Conservation (phyloP, 1,284 basidiomycete genomes). For the Sanguinoderma infundibulare region DNA sequence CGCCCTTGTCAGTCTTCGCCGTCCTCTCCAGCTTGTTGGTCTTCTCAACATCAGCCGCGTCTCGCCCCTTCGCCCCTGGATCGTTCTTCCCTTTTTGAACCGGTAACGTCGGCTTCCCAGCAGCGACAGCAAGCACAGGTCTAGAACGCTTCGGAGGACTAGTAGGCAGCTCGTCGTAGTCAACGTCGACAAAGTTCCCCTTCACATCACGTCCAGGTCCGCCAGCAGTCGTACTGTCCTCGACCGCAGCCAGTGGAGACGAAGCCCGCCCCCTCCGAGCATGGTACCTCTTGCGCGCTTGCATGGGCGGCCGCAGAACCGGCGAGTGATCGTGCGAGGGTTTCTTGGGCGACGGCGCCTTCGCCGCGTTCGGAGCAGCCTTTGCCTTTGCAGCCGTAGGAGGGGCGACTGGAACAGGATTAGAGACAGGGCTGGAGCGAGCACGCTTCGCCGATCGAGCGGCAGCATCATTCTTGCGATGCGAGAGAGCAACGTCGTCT, state of each 20-base stretch:
- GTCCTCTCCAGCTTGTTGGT: neutral
- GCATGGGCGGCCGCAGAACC: slow-evolving; percentile 19
- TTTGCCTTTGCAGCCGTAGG: neutral
- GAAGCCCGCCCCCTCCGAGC: slow-evolving; percentile 27
- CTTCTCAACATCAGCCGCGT: neutral
- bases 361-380: neutral
- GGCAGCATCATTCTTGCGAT: neutral
- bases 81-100: neutral
- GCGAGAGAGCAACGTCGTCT: neutral
- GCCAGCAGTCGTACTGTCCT: neutral
- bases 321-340: slow-evolving; percentile 11
- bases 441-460: slow-evolving; percentile 19
- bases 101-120: slow-evolving; percentile 2
- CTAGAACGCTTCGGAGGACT: slow-evolving; percentile 9
- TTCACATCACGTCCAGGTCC: neutral
- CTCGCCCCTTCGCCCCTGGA: slow-evolving; percentile 3
- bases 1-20: too few relatives aligned
- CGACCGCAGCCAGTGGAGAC: slow-evolving; percentile 11
- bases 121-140: neutral
- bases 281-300: slow-evolving; percentile 27
- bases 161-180: slow-evolving; percentile 33
- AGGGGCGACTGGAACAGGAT: too few relatives aligned
- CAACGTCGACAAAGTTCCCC: slow-evolving; percentile 11
- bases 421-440: slow-evolving; percentile 3
- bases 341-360: neutral